phyloP scores from a whole-genome alignment of 345 rosid species.

The Mercurialis annua region DNA sequence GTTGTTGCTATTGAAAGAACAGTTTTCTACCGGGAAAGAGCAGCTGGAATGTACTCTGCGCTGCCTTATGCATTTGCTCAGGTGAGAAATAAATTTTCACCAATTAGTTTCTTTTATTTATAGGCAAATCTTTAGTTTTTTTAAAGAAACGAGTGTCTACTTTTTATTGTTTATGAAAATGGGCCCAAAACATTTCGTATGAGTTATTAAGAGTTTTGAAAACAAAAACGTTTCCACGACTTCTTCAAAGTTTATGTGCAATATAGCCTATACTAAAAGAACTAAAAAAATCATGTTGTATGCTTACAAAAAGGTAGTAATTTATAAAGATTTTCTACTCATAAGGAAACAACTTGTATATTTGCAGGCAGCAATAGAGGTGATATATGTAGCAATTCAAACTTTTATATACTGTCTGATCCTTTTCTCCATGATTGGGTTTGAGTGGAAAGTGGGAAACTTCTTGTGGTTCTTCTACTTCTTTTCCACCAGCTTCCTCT shows the following conservation, averaged over 20 bases:
- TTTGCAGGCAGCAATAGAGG: constrained; percentile 65
- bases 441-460: constrained; percentile 49
- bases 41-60: constrained; percentile 37
- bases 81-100: too few relatives aligned
- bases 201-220: too few relatives aligned
- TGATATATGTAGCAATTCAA: constrained; percentile 55
- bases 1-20: constrained; percentile 28
- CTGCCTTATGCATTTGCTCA: constrained; percentile 31
- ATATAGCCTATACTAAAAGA: background rate
- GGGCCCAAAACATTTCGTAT: too few relatives aligned
- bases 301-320: too few relatives aligned
- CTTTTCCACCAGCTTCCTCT: constrained; percentile 56
- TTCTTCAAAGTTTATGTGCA: too few relatives aligned
- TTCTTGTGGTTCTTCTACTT: constrained; percentile 61
- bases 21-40: constrained; percentile 32
- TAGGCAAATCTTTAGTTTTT: constrained; percentile 22
- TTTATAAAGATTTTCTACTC: background rate
- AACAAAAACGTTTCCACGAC: too few relatives aligned
- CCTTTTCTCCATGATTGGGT: constrained; percentile 75
- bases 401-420: constrained; percentile 44
- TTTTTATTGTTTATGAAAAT: background rate
- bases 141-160: constrained; percentile 20
- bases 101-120: too few relatives aligned
- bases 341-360: constrained; percentile 1
- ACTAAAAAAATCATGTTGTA: too few relatives aligned